Evolutionary conservation across 2,329 filamentous ascomycete genomes (phyloP).

Genomic region (Didymella glomerata): DNA sequence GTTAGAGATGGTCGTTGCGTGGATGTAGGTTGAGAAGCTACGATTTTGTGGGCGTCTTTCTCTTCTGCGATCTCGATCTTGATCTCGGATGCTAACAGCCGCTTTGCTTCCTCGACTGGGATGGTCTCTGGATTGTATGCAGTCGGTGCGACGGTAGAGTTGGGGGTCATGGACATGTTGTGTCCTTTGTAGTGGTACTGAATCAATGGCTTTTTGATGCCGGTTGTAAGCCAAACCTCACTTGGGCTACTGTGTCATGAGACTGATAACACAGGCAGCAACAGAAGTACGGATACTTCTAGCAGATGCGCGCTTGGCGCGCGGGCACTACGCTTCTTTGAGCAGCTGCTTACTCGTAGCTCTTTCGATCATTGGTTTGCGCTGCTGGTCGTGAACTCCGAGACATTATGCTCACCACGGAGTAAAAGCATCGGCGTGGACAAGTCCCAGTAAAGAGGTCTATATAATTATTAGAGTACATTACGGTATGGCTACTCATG

Average conservation of each 20-base stretch:
- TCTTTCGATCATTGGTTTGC: neutral
- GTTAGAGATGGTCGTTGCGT: slow-evolving; percentile 2
- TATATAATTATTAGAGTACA: slow-evolving; percentile 1
- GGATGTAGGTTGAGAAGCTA: slow-evolving; percentile 1
- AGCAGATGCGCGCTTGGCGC: slow-evolving; percentile 3
- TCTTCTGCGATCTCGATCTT: slow-evolving; percentile 28
- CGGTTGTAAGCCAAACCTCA: neutral
- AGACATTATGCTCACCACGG: neutral
- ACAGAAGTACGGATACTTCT: slow-evolving; percentile 1
- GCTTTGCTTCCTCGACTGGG: slow-evolving; percentile 30
- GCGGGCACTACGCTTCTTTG: slow-evolving; percentile 9
- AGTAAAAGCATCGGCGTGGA: neutral
- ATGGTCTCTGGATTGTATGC: slow-evolving; percentile 27
- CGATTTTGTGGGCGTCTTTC: slow-evolving; percentile 31
- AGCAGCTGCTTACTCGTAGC: slow-evolving; percentile 7
- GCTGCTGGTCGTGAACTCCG: neutral
- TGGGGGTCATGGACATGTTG: neutral
- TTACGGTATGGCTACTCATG: neutral
- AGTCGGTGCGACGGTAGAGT: slow-evolving; percentile 6
- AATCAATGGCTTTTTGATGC: neutral
- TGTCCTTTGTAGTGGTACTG: neutral
- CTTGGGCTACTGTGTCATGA: neutral
- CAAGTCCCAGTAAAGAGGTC: neutral
- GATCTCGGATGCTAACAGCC: slow-evolving; percentile 31
- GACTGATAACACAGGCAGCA: slow-evolving; percentile 2